Conservation (phyloP, 768 basidiomycete species). For the Suillus luteus region DNA sequence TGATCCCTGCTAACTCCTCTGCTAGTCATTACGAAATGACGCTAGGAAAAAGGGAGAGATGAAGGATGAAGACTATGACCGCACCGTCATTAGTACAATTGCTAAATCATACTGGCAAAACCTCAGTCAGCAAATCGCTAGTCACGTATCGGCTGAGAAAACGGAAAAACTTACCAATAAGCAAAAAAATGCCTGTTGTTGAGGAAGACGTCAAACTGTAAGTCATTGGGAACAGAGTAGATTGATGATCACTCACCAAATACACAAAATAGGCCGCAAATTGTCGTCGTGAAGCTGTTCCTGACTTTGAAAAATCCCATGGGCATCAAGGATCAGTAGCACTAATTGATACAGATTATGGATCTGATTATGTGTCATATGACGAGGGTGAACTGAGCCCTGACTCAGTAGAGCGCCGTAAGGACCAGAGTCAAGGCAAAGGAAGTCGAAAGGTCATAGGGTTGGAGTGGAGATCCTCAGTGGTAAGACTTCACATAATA, state of each 20-base stretch:
- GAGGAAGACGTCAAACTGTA: neutral
- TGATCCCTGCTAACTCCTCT: neutral
- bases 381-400: neutral
- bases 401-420: neutral
- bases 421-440: neutral
- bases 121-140: neutral
- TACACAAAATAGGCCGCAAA: no score
- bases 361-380: neutral
- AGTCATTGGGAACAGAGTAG: neutral
- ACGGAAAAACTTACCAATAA: neutral
- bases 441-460: neutral
- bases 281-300: no score
- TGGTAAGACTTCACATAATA: neutral
- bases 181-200: neutral
- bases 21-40: neutral
- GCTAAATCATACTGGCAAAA: constrained; percentile 12
- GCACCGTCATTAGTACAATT: neutral
- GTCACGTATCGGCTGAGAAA: neutral
- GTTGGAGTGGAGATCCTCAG: neutral
- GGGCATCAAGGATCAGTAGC: no score
- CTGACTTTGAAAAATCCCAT: no score
- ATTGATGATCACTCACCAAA: neutral
- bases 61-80: neutral
- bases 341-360: no score
- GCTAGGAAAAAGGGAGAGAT: neutral